These are phyloP conservation scores for Cercophora newfieldiana DNA, from an alignment of 495 filamentous ascomycete species.

Conservation along the genomic window DNA sequence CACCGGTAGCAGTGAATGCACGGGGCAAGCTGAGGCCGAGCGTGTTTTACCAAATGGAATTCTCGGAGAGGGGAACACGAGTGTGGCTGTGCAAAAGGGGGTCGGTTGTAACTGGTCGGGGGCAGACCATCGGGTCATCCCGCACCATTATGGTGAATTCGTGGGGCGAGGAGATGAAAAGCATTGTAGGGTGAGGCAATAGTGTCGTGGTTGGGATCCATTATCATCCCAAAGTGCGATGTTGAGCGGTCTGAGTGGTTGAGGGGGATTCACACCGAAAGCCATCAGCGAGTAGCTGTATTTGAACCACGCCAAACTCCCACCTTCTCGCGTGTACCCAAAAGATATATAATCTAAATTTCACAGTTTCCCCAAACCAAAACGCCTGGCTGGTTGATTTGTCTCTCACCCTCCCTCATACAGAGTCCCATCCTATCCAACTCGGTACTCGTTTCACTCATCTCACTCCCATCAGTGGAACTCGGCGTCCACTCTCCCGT, in stretches of 20 bases:
- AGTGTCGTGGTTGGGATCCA: background rate
- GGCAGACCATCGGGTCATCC: background rate
- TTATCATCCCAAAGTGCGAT: no score
- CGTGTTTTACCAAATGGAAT: background rate
- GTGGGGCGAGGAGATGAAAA: background rate
- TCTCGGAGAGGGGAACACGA: background rate
- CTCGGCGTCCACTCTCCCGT: constrained; percentile 69
- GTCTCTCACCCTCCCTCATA: background rate
- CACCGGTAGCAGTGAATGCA: background rate
- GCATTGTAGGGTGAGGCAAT: background rate
- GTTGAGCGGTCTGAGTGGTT: no score
- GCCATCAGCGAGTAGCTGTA: background rate
- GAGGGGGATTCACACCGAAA: background rate
- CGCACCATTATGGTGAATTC: background rate
- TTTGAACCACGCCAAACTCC: background rate
- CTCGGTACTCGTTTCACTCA: background rate
- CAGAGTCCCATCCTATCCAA: background rate
- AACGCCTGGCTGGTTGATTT: background rate
- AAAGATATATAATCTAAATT: background rate
- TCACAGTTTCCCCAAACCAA: background rate
- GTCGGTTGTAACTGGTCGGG: background rate
- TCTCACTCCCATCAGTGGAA: constrained; percentile 51
- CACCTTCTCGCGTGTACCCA: background rate
- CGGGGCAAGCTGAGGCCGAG: background rate
- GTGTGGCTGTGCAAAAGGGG: constrained; percentile 1